A percentile compares a stretch with the other conserved stretches of the same genome.
Evolutionary conservation across 805 yeast genomes (phyloP).

Genomic region (Candida peoriensis): DNA sequence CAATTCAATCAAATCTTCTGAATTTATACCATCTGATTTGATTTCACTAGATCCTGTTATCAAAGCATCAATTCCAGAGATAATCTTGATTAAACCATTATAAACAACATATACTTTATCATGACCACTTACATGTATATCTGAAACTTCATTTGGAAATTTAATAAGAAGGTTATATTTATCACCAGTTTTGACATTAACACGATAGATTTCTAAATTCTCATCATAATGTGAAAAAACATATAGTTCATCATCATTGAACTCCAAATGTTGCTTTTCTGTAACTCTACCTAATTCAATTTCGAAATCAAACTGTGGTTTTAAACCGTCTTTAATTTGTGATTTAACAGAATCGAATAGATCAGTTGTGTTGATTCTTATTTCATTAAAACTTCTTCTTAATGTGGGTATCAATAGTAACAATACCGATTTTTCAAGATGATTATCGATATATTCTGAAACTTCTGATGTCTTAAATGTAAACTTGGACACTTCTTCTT

Average conservation of each 20-base stretch:
- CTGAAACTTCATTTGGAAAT: conserved; percentile 7
- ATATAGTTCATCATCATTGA: conserved; percentile 7
- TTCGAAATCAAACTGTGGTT: neutral
- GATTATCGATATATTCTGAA: conserved; percentile 21
- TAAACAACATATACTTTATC: conserved; percentile 11
- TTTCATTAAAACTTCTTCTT: conserved; percentile 19
- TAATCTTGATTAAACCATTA: too few relatives aligned
- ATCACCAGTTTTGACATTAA: conserved; percentile 3
- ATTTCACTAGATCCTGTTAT: neutral
- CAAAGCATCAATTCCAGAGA: conserved; percentile 1
- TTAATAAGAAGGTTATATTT: neutral
- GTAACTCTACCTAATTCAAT: conserved; percentile 15
- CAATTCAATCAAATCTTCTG: conserved; percentile 3
- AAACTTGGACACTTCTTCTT: conserved; percentile 21
- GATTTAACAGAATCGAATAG: conserved; percentile 14
- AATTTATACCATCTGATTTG: neutral
- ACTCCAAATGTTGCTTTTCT: conserved; percentile 13
- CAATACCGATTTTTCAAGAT: conserved; percentile 19
- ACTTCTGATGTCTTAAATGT: conserved; percentile 22
- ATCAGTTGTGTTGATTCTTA: conserved; percentile 19
- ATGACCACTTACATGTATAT: conserved; percentile 10
- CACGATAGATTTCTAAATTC: conserved; percentile 11
- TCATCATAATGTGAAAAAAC: conserved; percentile 8
- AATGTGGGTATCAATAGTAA: conserved; percentile 18
- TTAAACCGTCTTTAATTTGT: conserved; percentile 6